Conservation (phyloP, 2,329 filamentous ascomycete genomes). For the Hypocreales sp. region DNA sequence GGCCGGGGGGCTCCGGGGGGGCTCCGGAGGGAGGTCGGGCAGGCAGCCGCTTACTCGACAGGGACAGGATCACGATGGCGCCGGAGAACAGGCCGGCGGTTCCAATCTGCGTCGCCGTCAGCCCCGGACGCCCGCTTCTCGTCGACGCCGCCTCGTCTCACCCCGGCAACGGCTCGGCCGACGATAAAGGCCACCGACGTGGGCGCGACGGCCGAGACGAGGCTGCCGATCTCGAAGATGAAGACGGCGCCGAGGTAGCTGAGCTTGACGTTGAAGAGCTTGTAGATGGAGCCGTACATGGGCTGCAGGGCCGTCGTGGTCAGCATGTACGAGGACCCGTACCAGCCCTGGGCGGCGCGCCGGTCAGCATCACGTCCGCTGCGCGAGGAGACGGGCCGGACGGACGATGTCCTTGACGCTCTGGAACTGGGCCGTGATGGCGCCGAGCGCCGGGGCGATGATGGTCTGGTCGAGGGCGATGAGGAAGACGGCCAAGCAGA, state of each 20-base stretch:
- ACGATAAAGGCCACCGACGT: slow-evolving; percentile 32
- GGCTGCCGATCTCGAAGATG: slow-evolving; percentile 27
- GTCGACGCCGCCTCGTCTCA: slow-evolving; percentile 6
- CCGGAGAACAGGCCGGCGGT: slow-evolving; percentile 35
- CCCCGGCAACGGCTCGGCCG: slow-evolving; percentile 33
- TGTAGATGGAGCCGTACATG: slow-evolving; percentile 33
- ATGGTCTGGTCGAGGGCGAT: slow-evolving; percentile 36
- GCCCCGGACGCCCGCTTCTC: no score
- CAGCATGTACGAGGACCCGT: slow-evolving; percentile 32
- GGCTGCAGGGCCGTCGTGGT: slow-evolving; percentile 33
- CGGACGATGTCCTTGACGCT: slow-evolving; percentile 29
- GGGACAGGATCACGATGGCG: slow-evolving; percentile 29
- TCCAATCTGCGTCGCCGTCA: slow-evolving; percentile 27
- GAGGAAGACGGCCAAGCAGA: slow-evolving; percentile 31
- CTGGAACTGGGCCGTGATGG: slow-evolving; percentile 29
- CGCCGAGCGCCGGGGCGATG: slow-evolving; percentile 34
- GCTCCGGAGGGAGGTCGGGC: no score
- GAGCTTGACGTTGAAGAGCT: slow-evolving; percentile 31
- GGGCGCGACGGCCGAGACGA: slow-evolving; percentile 28
- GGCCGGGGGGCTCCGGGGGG: no score
- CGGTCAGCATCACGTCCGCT: no score
- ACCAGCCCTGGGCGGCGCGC: slow-evolving; percentile 30
- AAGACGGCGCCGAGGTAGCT: slow-evolving; percentile 26
- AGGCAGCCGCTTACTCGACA: slow-evolving; percentile 15
- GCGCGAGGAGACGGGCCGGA: not conserved